These are phyloP conservation scores for Thermothelomyces thermophilus DNA, from an alignment of 2,329 filamentous ascomycete species.

Conservation along the genomic window DNA sequence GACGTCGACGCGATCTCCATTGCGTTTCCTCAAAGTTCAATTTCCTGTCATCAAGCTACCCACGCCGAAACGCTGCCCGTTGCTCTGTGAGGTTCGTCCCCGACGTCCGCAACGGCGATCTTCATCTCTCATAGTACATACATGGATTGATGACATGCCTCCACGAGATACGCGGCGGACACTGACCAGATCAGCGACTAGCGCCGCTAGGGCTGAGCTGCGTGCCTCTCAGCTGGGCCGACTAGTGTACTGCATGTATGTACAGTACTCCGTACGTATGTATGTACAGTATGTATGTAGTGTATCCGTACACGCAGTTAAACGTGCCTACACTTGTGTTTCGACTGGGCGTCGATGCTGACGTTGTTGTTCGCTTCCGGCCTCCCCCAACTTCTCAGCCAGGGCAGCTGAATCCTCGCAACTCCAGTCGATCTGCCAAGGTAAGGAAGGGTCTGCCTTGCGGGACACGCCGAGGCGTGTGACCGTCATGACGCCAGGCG, in stretches of 20 bases:
- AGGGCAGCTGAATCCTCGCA: neutral
- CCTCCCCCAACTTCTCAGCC: neutral
- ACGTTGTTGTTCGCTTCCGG: neutral
- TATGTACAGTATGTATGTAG: too few relatives aligned
- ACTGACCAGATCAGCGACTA: neutral
- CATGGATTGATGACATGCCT: neutral
- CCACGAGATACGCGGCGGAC: neutral
- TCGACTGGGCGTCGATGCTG: neutral
- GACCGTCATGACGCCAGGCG: neutral
- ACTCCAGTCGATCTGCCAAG: slow-evolving; percentile 6
- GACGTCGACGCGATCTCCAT: too few relatives aligned
- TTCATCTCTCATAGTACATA: neutral
- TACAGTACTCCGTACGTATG: too few relatives aligned
- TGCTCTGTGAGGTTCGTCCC: too few relatives aligned
- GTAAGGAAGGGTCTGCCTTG: neutral
- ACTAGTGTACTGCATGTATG: too few relatives aligned
- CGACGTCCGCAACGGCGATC: neutral
- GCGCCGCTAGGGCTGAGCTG: slow-evolving; percentile 1
- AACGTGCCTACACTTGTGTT: neutral
- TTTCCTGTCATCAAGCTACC: too few relatives aligned
- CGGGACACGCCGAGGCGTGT: neutral
- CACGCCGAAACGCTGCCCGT: too few relatives aligned
- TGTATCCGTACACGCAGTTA: too few relatives aligned
- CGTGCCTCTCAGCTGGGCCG: neutral
- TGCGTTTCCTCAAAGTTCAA: too few relatives aligned